Evolutionary conservation across 2,329 filamentous ascomycete genomes (phyloP).

Genomic region (Colletotrichum sansevieriae): DNA sequence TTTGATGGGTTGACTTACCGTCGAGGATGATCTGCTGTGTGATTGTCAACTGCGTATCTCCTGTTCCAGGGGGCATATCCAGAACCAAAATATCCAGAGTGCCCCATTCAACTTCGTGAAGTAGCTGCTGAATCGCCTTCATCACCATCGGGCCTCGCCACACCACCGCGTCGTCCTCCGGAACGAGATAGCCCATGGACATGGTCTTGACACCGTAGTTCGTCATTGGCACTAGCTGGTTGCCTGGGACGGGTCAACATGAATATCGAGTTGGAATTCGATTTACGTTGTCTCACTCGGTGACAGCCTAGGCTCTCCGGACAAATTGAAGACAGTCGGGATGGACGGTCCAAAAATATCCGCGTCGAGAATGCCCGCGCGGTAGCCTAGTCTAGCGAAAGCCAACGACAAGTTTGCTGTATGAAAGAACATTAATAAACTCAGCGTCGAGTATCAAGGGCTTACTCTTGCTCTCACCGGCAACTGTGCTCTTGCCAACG

Average conservation of each 20-base stretch:
- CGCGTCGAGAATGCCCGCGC: conserved; percentile 90
- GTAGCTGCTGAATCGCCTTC: conserved; percentile 94
- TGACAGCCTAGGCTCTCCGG: conserved; percentile 82
- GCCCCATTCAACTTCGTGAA: conserved; percentile 96
- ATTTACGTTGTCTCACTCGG: conserved; percentile 61
- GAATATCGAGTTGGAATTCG: neutral
- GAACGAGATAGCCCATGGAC: conserved; percentile 97
- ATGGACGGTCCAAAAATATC: conserved; percentile 98
- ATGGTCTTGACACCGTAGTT: conserved; percentile 98
- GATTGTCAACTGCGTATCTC: conserved; percentile 96
- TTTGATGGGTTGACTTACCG: conserved; percentile 62
- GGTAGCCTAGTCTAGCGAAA: conserved; percentile 84
- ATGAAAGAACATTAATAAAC: neutral
- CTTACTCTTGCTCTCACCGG: conserved; percentile 65
- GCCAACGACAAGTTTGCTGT: conserved; percentile 84
- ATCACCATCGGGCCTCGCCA: conserved; percentile 98
- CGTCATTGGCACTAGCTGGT: conserved; percentile 86
- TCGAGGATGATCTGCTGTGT: conserved; percentile 93
- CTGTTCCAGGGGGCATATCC: conserved; percentile 93
- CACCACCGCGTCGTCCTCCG: conserved; percentile 84
- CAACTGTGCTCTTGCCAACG: conserved; percentile 96
- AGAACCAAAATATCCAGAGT: conserved; percentile 89
- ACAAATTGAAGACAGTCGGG: conserved; percentile 87
- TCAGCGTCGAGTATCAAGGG: neutral
- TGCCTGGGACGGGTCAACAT: conserved; percentile 62